Evolutionary conservation across 805 yeast species (phyloP).

Genomic region (Barnettozyma sp.): DNA sequence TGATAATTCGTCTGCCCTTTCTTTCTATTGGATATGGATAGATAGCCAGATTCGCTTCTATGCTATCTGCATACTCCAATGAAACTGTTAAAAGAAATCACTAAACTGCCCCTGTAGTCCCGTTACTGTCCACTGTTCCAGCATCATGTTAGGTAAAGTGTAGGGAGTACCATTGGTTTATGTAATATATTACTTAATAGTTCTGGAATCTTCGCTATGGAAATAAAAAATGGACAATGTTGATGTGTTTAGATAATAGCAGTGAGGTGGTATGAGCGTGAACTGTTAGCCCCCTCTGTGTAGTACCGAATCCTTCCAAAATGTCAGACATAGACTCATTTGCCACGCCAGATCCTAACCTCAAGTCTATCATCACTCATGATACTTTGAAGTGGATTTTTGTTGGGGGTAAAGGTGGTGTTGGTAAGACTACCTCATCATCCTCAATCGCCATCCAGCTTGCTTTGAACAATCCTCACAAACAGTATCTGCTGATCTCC

Average conservation of each 20-base stretch:
- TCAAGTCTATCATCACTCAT: constrained; percentile 61
- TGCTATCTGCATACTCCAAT: no score
- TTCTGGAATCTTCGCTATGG: background rate
- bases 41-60: no score
- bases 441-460: constrained; percentile 92
- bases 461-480: constrained; percentile 72
- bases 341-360: constrained; percentile 49
- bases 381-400: constrained; percentile 86
- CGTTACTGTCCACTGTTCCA: no score
- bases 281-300: no score
- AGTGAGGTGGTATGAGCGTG: no score
- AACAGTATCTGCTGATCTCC: constrained; percentile 81
- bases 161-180: no score
- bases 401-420: constrained; percentile 99
- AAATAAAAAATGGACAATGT: no score
- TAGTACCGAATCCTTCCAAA: background rate
- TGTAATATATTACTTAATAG: background rate
- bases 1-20: background rate
- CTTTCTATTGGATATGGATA: no score
- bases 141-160: no score
- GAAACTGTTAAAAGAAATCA: no score
- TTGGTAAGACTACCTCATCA: constrained; percentile 96
- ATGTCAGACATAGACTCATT: constrained; percentile 22
- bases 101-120: no score
- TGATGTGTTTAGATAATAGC: no score